Conservation (phyloP, 331 rosid genomes). For the Spiraea crenata region DNA sequence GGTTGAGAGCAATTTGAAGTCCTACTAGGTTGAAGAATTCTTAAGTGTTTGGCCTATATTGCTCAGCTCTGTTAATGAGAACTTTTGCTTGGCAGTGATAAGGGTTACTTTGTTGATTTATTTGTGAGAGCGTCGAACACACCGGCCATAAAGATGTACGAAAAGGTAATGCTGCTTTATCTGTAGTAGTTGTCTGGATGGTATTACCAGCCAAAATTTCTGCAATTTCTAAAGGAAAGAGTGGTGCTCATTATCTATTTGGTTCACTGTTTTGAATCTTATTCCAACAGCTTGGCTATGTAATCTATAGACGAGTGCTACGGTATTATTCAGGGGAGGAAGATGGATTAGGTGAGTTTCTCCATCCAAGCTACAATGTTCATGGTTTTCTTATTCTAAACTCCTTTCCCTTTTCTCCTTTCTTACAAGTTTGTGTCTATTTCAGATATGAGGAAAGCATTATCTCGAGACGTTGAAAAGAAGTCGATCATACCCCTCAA, state of each 20-base stretch:
- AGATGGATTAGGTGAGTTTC: conserved; percentile 78
- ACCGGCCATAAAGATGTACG: conserved; percentile 97
- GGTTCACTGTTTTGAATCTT: conserved; percentile 9
- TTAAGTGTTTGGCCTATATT: neutral
- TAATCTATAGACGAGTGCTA: conserved; percentile 83
- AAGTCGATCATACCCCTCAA: conserved; percentile 89
- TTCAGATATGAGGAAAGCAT: conserved; percentile 94
- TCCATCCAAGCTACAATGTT: conserved; percentile 1
- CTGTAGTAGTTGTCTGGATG: neutral
- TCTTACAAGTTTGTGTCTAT: conserved; percentile 14
- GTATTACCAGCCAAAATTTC: neutral
- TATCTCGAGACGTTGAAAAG: conserved; percentile 84
- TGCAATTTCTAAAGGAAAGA: neutral
- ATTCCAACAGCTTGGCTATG: conserved; percentile 69
- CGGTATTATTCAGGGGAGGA: conserved; percentile 93
- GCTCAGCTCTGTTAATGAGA: conserved; percentile 2
- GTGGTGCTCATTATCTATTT: conserved; percentile 20
- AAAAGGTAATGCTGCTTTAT: conserved; percentile 56
- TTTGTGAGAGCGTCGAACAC: conserved; percentile 96
- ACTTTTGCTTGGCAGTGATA: conserved; percentile 59
- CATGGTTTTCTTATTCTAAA: neutral
- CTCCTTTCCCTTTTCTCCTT: conserved; percentile 13
- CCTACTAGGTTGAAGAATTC: neutral
- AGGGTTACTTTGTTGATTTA: conserved; percentile 90
- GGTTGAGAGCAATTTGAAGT: neutral